A percentile compares a stretch with the other conserved stretches of the same genome.
These are phyloP conservation scores for Neoboletus magnificus DNA, from an alignment of 768 basidiomycete genomes.

Conservation along the genomic window DNA sequence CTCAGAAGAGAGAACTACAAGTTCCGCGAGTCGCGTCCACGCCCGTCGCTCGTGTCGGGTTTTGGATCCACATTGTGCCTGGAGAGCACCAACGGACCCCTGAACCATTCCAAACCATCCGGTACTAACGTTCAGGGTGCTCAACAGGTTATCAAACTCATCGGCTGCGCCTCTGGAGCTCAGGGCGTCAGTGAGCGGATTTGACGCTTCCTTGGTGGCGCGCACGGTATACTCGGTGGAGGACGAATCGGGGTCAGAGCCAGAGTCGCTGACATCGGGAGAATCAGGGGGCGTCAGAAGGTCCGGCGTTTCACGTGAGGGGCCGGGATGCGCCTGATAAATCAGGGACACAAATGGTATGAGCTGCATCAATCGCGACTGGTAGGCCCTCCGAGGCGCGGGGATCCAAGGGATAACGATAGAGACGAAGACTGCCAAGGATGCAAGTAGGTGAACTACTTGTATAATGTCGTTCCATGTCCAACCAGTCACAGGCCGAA, in stretches of 20 bases:
- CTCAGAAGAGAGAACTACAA: slow-evolving; percentile 36
- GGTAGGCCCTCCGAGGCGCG: slow-evolving; percentile 16
- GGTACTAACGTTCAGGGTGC: slow-evolving; percentile 38
- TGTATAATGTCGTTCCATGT: slow-evolving; percentile 56
- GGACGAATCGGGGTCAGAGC: slow-evolving; percentile 29
- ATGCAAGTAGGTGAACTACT: slow-evolving; percentile 62
- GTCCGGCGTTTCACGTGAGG: slow-evolving; percentile 11
- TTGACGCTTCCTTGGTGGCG: slow-evolving; percentile 10
- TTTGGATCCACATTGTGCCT: neutral
- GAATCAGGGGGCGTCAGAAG: slow-evolving; percentile 29
- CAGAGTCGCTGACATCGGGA: slow-evolving; percentile 22
- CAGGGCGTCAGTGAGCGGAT: slow-evolving; percentile 29
- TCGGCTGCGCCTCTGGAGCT: slow-evolving; percentile 34
- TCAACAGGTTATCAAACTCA: slow-evolving; percentile 39
- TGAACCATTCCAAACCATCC: slow-evolving; percentile 37
- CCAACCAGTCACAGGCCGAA: slow-evolving; percentile 31
- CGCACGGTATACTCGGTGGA: slow-evolving; percentile 28
- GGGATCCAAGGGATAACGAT: slow-evolving; percentile 51
- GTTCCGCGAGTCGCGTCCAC: slow-evolving; percentile 51
- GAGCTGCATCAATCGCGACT: slow-evolving; percentile 23
- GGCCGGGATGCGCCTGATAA: neutral
- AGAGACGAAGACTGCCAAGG: slow-evolving; percentile 56
- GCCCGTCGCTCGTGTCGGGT: slow-evolving; percentile 43
- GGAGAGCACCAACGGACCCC: slow-evolving; percentile 16
- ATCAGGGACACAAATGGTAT: slow-evolving; percentile 25